Evolutionary conservation across 495 filamentous ascomycete species (phyloP).

Genomic region (Mytilinidion resinicola): DNA sequence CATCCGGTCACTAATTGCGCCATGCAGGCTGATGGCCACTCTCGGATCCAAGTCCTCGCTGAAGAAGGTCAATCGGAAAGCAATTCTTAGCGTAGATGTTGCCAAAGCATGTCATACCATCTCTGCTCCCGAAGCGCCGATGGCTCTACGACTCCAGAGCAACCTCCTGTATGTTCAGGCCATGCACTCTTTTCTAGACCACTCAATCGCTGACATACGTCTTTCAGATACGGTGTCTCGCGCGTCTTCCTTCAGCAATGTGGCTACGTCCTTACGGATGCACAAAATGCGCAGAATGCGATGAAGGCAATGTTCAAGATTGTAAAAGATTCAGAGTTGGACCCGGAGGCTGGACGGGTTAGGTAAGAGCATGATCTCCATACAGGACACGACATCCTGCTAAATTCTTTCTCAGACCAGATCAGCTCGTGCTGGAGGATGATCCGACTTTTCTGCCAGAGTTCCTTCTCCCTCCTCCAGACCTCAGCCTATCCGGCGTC

Average conservation of each 20-base stretch:
- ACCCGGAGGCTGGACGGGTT: conserved; percentile 63
- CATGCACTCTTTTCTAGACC: neutral
- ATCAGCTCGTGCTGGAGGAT: conserved; percentile 71
- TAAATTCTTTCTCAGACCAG: conserved; percentile 50
- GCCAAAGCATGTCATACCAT: conserved; percentile 82
- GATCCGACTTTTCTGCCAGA: conserved; percentile 84
- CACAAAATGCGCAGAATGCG: conserved; percentile 65
- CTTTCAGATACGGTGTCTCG: conserved; percentile 67
- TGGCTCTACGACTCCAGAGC: conserved; percentile 87
- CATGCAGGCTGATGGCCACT: conserved; percentile 79
- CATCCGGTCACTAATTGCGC: conserved; percentile 3
- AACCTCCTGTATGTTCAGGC: conserved; percentile 59
- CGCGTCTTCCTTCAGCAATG: conserved; percentile 83
- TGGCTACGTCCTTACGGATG: conserved; percentile 74
- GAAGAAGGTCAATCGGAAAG: conserved; percentile 73
- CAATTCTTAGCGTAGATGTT: conserved; percentile 82
- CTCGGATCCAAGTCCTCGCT: conserved; percentile 68
- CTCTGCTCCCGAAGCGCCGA: conserved; percentile 72
- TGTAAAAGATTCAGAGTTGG: conserved; percentile 52
- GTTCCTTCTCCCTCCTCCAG: conserved; percentile 43
- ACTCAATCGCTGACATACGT: neutral
- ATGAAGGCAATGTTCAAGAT: conserved; percentile 60
- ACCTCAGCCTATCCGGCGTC: conserved; percentile 11
- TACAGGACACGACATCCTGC: neutral
- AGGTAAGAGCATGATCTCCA: conserved; percentile 47